Base-by-base conservation (phyloP, 1,139 yeast genomes). In the Debaryomyces psychrophilus region DNA sequence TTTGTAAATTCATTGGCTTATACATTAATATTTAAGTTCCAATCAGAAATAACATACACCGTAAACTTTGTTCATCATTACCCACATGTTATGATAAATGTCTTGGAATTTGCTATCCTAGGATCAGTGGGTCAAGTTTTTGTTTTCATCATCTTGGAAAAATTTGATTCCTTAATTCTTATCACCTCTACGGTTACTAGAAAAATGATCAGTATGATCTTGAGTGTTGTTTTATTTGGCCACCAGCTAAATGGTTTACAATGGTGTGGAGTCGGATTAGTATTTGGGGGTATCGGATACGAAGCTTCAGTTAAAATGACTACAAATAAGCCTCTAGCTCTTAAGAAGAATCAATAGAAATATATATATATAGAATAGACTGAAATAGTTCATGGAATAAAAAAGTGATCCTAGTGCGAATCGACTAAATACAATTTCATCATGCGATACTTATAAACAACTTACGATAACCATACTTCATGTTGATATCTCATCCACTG, bases 121-220 rank as follows among this genome's bases (percentile, higher is more conserved):
- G 99, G 99, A 1, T 86, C 97, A 0, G 59, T 90, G 34, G 99
- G 99, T 11, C 99, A 93, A 63, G 82, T 92, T 14, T 93, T 93
- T 65, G 90, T 93, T 42, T 93, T 92, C 64, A 69, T 85, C 47
- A 90, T 96, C 0, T 71, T 93, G 43, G 95, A 89, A 56, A 75
- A 81, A 50, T 93, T 88, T 61, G 97, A 93, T 44, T 88, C 97
- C 3, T 72, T 93, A 49, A 79, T 89, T 1, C 71, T 93, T 45
- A 90, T 93, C 29, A 92, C 97, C 26, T 95, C 95, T 15, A 95
- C 98, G 0, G 97, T 93, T 7, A 92, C 99, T 0, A 78, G 99
- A 54, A 93, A 93, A 61, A 92, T 93, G 97, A 73, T 90, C 44
- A 90, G 97, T 43, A 92, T 93, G 98, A 76, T 90, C 17, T 68